phyloP scores from a whole-genome alignment of 345 rosid genomes.

The Streptanthus diversifolius region DNA sequence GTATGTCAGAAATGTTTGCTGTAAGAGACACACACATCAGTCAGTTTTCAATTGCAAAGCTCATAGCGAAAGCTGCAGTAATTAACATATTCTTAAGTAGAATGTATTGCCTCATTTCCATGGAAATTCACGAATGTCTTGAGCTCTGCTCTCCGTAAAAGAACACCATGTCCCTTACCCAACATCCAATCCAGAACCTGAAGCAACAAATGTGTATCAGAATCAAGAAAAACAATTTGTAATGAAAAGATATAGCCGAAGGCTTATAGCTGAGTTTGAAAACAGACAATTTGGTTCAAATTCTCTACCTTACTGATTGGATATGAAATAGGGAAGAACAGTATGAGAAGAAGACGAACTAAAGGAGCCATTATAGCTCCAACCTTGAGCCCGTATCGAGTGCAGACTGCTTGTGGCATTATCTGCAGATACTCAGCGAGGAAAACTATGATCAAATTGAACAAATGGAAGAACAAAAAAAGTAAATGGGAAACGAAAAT shows the following conservation, averaged over 20 bases:
- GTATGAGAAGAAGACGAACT: constrained; percentile 63
- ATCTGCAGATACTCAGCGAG: constrained; percentile 42
- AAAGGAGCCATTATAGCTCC: constrained; percentile 88
- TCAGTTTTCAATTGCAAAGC: neutral
- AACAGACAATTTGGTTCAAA: neutral
- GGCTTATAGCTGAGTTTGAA: neutral
- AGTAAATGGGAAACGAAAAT: neutral
- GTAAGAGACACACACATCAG: neutral
- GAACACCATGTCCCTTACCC: constrained; percentile 91
- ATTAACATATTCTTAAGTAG: neutral
- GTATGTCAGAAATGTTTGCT: constrained; percentile 7
- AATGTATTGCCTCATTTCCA: constrained; percentile 67
- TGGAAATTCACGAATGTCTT: constrained; percentile 88
- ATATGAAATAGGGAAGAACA: constrained; percentile 82
- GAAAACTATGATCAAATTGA: neutral
- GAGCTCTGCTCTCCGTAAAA: constrained; percentile 89
- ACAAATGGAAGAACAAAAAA: neutral
- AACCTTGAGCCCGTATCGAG: constrained; percentile 85
- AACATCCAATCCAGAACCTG: constrained; percentile 97
- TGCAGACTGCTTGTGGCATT: constrained; percentile 87
- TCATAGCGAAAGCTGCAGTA: neutral
- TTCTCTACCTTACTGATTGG: constrained; percentile 83
- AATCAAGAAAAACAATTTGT: neutral
- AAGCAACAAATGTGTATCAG: neutral
- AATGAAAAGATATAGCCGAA: neutral